Evolutionary conservation across 2,329 filamentous ascomycete genomes (phyloP).

Genomic region (Aspergillus puulaauensis): DNA sequence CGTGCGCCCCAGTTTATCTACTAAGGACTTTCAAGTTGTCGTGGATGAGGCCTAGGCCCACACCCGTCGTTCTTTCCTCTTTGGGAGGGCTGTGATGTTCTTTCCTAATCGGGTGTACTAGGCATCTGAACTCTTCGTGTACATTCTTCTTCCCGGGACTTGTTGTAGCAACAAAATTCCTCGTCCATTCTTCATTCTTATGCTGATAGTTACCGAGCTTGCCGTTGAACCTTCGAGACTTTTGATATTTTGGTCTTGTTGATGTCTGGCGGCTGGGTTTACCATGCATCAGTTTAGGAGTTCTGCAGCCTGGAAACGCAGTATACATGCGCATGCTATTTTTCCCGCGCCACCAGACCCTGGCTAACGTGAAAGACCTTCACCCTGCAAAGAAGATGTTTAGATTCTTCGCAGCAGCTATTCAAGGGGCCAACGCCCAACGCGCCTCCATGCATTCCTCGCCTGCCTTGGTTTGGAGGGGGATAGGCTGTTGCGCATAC

Average conservation of each 20-base stretch:
- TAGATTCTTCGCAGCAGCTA: background rate
- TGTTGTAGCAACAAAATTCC: constrained; percentile 15
- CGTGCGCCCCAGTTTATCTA: too few species aligned
- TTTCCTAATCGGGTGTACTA: background rate
- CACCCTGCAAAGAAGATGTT: background rate
- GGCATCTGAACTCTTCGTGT: background rate
- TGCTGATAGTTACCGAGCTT: background rate
- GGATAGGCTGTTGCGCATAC: background rate
- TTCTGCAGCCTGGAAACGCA: background rate
- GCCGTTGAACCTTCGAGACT: background rate
- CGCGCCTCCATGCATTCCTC: constrained; percentile 4
- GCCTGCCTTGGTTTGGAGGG: constrained; percentile 1
- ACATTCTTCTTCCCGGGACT: background rate
- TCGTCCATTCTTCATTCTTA: background rate
- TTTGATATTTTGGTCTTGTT: background rate
- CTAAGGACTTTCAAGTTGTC: too few species aligned
- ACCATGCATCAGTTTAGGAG: background rate
- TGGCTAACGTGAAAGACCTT: background rate
- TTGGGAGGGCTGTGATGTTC: background rate
- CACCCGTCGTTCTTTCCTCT: too few species aligned
- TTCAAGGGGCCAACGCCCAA: constrained; percentile 1
- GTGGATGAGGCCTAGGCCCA: too few species aligned
- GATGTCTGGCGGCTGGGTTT: background rate
- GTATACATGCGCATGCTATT: background rate
- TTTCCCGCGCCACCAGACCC: background rate